A percentile compares a stretch with the other conserved stretches of the same genome.
Conservation (phyloP, 495 filamentous ascomycete genomes). For the Penicillium bialowiezense region DNA sequence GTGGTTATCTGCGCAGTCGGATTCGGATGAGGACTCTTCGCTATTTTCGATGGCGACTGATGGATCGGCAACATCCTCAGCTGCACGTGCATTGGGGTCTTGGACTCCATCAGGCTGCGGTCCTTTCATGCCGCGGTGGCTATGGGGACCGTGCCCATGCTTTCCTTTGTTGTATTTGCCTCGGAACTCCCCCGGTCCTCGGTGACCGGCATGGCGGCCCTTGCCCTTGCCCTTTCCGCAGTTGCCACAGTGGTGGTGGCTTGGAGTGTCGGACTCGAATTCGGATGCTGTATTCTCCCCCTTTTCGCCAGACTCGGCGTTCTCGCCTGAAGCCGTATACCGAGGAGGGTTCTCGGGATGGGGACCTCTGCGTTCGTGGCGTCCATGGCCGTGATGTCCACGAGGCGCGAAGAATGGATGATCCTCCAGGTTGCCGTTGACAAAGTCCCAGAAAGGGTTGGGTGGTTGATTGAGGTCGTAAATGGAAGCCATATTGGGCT, state of each 20-base stretch:
- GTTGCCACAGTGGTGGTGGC: slow-evolving; percentile 4
- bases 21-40: background rate
- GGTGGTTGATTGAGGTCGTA: slow-evolving; percentile 35
- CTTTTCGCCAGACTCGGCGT: slow-evolving; percentile 8
- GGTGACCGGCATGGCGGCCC: background rate
- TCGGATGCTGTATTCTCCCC: background rate
- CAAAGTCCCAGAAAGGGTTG: slow-evolving; percentile 35
- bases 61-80: background rate
- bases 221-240: slow-evolving; percentile 13
- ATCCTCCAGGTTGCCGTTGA: slow-evolving; percentile 29
- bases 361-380: slow-evolving; percentile 3
- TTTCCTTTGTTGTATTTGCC: background rate
- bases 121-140: background rate
- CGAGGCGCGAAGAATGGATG: slow-evolving; percentile 38
- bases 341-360: background rate
- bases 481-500: slow-evolving; percentile 31
- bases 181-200: slow-evolving; percentile 1
- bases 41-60: background rate
- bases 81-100: background rate
- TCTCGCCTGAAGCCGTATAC: background rate
- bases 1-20: background rate
- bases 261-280: slow-evolving; percentile 11
- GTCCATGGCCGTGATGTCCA: slow-evolving; percentile 11
- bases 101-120: background rate
- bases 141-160: background rate